Evolutionary conservation across 2,329 filamentous ascomycete species (phyloP).

Genomic region (Rachicladosporium sp.): DNA sequence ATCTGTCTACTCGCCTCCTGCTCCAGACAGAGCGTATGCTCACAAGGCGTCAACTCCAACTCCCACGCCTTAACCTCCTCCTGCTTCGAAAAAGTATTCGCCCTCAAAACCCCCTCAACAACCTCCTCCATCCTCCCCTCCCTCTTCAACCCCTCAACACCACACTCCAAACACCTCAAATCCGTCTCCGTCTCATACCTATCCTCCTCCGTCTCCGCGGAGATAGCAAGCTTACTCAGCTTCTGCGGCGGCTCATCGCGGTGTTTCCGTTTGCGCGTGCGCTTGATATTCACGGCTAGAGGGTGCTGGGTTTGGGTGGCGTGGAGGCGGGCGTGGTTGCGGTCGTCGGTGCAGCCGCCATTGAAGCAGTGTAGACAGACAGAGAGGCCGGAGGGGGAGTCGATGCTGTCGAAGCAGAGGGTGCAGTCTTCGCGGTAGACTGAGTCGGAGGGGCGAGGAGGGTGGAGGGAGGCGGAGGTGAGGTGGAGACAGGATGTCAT

Average conservation of each 20-base stretch:
- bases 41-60: constrained; percentile 79
- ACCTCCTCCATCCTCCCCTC: constrained; percentile 55
- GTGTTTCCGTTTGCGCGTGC: constrained; percentile 61
- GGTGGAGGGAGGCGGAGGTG: constrained; percentile 49
- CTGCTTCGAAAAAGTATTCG: constrained; percentile 82
- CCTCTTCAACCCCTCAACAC: constrained; percentile 54
- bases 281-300: constrained; percentile 77
- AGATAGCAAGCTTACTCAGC: constrained; percentile 87
- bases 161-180: constrained; percentile 73
- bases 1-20: constrained; percentile 60
- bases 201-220: constrained; percentile 86
- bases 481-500: constrained; percentile 38
- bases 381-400: constrained; percentile 71
- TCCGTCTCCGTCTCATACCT: constrained; percentile 68
- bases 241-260: constrained; percentile 89
- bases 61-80: constrained; percentile 99
- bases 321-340: constrained; percentile 66
- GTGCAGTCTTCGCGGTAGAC: constrained; percentile 98
- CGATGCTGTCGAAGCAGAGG: constrained; percentile 94
- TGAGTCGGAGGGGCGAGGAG: constrained; percentile 63
- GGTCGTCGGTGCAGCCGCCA: constrained; percentile 74
- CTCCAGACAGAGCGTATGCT: constrained; percentile 71
- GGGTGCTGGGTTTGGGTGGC: constrained; percentile 58
- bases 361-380: constrained; percentile 97
- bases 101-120: constrained; percentile 73